Evolutionary conservation across 164 flowering plant genomes (phyloP).

Genomic region (Cinnamomum chago): DNA sequence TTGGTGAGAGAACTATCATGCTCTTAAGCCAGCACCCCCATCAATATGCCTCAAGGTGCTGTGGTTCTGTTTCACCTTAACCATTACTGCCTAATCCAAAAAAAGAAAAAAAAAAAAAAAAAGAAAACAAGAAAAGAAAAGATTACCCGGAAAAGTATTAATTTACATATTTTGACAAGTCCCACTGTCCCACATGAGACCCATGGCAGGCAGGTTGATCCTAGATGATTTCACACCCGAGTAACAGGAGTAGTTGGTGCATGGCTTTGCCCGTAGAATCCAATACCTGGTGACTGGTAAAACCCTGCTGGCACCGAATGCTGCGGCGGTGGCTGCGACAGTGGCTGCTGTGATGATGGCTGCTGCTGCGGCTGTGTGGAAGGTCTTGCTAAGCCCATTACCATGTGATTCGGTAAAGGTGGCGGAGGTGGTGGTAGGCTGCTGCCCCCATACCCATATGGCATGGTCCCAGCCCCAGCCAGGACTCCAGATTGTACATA

Average conservation of each 20-base stretch:
- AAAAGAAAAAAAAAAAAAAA: neutral
- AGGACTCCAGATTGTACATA: constrained; percentile 46
- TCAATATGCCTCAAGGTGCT: neutral
- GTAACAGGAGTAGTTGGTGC: constrained; percentile 48
- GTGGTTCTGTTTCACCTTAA: neutral
- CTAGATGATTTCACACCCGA: constrained; percentile 40
- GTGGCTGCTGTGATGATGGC: constrained; percentile 16
- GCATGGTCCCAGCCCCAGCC: constrained; percentile 36
- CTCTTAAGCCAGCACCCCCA: neutral
- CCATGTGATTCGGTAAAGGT: constrained; percentile 46
- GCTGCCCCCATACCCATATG: constrained; percentile 41
- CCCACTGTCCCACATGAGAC: neutral
- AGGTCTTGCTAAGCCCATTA: constrained; percentile 49
- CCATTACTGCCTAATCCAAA: neutral
- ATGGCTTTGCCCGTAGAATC: constrained; percentile 61
- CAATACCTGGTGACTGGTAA: constrained; percentile 32
- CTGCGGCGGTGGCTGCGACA: neutral
- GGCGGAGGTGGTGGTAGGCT: constrained; percentile 52
- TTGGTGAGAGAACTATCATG: neutral
- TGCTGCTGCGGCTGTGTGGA: constrained; percentile 31
- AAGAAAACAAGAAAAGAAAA: too few relatives aligned
- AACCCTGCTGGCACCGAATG: neutral
- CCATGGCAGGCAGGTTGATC: neutral
- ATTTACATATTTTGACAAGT: constrained; percentile 14
- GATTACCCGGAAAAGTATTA: neutral